Base-by-base conservation (phyloP, 164 flowering plant genomes). In the Vitis rupestris region DNA sequence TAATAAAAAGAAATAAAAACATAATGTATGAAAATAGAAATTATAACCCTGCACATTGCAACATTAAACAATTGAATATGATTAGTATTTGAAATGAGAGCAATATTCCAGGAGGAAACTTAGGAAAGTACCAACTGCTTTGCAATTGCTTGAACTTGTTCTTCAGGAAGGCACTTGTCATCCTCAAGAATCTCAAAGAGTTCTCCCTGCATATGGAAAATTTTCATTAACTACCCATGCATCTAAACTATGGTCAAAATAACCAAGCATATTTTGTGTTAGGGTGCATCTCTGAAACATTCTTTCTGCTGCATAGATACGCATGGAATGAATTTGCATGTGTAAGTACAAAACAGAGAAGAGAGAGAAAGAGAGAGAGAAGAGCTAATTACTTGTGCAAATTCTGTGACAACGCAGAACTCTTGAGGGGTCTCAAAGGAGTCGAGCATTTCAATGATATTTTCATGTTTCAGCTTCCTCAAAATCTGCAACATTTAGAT, bases 361-460 rank as follows among this genome's bases (percentile, higher is more conserved):
- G 44, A 10, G 31, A 55, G 17, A 55, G 51, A 23, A 13, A 72
- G 67, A 23, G 15, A 72, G 67, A 53, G 44, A 59, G 49, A 61
- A 23, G 44, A 12, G 31, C 17, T 17, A 51, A 64, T 69, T 84
- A 95, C 99, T 79, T 90, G 96, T 9, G 97, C 99, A 82, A 95
- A 93, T 74, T 95, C 98, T 10, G 99, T 95, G 59, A 95, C 98
- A 56, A 95, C 99, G 74, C 99, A 95, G 76, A 95, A 93, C 76
- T 95, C 97, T 80, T 91, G 94, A 2, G 94, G 86, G 66, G 82
- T 90, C 70, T 95, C 99, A 70, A 95, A 95, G 8, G 97, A 91
- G 76, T 95, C 99, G n/a, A 95, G 90, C 99, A 95, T 95, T 81
- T 86, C 90, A 65, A 95, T 93, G 52, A 95, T 95, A 76, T 95